phyloP scores from a whole-genome alignment of 192 early-diverging fungal species.

The Pilobolus umbonatus region DNA sequence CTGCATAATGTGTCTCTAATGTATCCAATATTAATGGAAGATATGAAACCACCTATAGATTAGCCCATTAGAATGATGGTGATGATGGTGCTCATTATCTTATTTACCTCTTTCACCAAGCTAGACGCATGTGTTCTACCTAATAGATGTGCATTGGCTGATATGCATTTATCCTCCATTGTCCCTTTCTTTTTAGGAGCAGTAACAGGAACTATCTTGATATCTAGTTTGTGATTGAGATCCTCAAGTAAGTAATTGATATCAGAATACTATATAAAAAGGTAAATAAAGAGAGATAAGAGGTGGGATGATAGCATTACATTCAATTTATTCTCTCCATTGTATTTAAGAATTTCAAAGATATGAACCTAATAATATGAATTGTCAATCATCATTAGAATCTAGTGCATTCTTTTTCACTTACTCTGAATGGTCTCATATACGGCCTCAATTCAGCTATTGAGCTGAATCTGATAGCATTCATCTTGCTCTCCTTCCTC shows the following conservation, averaged over 20 bases:
- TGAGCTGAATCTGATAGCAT: background rate
- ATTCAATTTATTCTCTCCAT: slow-evolving; percentile 1
- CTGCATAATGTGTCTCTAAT: slow-evolving; percentile 12
- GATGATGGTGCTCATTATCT: too few relatives aligned
- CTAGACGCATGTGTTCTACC: slow-evolving; percentile 29
- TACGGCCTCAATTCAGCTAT: slow-evolving; percentile 26
- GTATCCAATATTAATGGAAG: slow-evolving; percentile 14
- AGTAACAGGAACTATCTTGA: slow-evolving; percentile 29
- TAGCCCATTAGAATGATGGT: background rate
- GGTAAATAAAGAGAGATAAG: background rate
- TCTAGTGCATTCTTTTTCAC: background rate
- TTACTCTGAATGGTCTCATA: slow-evolving; percentile 30
- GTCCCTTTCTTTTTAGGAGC: slow-evolving; percentile 33
- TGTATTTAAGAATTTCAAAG: background rate
- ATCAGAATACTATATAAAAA: slow-evolving; percentile 15
- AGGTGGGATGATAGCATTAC: slow-evolving; percentile 6
- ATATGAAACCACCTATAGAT: slow-evolving; percentile 12
- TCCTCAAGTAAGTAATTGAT: slow-evolving; percentile 47
- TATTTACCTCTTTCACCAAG: slow-evolving; percentile 33
- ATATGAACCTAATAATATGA: background rate
- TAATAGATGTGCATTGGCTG: slow-evolving; percentile 25
- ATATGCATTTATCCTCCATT: slow-evolving; percentile 1
- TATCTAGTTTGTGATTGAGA: slow-evolving; percentile 40
- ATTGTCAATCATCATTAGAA: background rate
- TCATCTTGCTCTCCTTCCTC: background rate